A percentile compares a stretch with the other conserved stretches of the same genome.
Evolutionary conservation across 805 yeast species (phyloP).

Genomic region (Starmerella vitae): DNA sequence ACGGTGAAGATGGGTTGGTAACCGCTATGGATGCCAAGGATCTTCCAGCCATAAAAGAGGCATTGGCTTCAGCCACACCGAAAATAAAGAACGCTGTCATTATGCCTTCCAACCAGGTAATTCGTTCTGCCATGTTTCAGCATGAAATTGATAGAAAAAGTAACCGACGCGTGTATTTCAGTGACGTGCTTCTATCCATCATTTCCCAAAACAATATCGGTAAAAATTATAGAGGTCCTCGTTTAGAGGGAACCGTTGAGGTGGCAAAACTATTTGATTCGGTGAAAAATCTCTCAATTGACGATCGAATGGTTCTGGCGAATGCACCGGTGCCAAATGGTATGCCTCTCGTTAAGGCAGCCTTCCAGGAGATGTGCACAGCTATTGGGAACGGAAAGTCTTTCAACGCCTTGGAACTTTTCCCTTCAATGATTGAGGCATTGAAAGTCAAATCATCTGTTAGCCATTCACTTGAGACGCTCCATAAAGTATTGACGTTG

Average conservation of each 20-base stretch:
- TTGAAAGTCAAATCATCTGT: slow-evolving; percentile 1
- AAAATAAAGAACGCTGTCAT: slow-evolving; percentile 44
- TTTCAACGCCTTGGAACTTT: slow-evolving; percentile 42
- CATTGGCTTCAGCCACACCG: slow-evolving; percentile 16
- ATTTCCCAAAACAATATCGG: slow-evolving; percentile 1
- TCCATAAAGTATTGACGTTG: slow-evolving; percentile 53
- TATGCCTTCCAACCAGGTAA: slow-evolving; percentile 70
- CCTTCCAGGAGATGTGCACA: slow-evolving; percentile 36
- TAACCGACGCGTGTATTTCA: slow-evolving; percentile 3
- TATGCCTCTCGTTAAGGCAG: slow-evolving; percentile 29
- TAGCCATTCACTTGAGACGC: slow-evolving; percentile 37
- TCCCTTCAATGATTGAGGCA: slow-evolving; percentile 10
- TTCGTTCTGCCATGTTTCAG: slow-evolving; percentile 54
- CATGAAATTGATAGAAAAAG: slow-evolving; percentile 28
- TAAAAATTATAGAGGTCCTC: slow-evolving; percentile 5
- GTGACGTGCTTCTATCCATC: slow-evolving; percentile 5
- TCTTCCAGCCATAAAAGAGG: slow-evolving; percentile 6
- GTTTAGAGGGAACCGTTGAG: slow-evolving; percentile 15
- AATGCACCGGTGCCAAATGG: slow-evolving; percentile 45
- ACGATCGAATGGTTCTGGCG: slow-evolving; percentile 44
- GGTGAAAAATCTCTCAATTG: slow-evolving; percentile 34
- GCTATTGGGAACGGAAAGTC: slow-evolving; percentile 46
- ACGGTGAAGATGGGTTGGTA: slow-evolving; percentile 23
- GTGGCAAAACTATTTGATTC: slow-evolving; percentile 36
- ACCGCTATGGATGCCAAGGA: slow-evolving; percentile 5